These are phyloP conservation scores for Fusarium virguliforme DNA, from an alignment of 2,329 filamentous ascomycete genomes.

Conservation along the genomic window DNA sequence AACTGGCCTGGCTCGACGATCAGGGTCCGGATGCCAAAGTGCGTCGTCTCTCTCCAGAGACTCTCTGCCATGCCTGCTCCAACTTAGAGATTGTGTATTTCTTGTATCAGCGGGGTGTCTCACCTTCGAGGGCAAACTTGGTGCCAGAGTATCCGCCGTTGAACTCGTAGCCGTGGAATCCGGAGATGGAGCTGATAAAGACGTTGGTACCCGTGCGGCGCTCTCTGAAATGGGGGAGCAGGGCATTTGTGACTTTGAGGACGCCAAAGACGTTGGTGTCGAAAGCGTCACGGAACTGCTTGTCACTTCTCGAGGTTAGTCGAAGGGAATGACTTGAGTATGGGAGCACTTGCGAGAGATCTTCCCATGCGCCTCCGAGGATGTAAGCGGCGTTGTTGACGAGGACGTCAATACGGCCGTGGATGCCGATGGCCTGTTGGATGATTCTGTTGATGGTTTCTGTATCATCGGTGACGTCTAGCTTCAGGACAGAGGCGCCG, in stretches of 20 bases:
- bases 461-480: constrained; percentile 51
- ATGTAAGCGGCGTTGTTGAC: constrained; percentile 57
- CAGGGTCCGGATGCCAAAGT: constrained; percentile 22
- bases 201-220: constrained; percentile 17
- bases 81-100: neutral
- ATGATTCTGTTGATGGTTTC: constrained; percentile 42
- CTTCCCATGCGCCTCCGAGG: constrained; percentile 50
- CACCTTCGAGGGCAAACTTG: constrained; percentile 33
- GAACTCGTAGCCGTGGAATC: constrained; percentile 19
- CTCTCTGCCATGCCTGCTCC: constrained; percentile 27
- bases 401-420: constrained; percentile 55
- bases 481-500: constrained; percentile 43
- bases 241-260: constrained; percentile 18
- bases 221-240: constrained; percentile 20
- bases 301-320: neutral
- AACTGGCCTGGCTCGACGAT: constrained; percentile 25
- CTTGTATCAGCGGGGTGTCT: neutral
- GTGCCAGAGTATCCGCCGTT: constrained; percentile 23
- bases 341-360: constrained; percentile 50
- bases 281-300: constrained; percentile 25
- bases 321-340: no score
- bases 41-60: constrained; percentile 17
- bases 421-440: constrained; percentile 51
- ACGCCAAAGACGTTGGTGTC: constrained; percentile 32
- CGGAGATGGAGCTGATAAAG: constrained; percentile 25